A percentile compares a stretch with the other conserved stretches of the same genome.
These are phyloP conservation scores for Amphichorda felina DNA, from an alignment of 2,329 filamentous ascomycete species.

Conservation along the genomic window DNA sequence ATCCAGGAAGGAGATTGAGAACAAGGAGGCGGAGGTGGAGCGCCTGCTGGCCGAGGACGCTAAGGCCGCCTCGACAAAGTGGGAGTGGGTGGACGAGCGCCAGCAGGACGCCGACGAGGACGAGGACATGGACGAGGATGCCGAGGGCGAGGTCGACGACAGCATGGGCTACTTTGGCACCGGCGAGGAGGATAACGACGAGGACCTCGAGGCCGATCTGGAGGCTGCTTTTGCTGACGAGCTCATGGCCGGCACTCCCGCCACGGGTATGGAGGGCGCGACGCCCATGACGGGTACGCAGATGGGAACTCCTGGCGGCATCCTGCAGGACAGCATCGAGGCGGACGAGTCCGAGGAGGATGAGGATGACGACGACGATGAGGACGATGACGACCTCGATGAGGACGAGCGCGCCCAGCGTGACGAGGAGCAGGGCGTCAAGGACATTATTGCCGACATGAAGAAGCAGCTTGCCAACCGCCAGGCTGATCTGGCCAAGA, in stretches of 20 bases:
- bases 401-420: constrained; percentile 37
- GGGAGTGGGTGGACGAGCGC: constrained; percentile 51
- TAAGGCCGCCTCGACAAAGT: constrained; percentile 45
- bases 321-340: constrained; percentile 32
- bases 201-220: constrained; percentile 42
- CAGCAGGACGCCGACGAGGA: constrained; percentile 26
- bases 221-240: constrained; percentile 33
- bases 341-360: constrained; percentile 21
- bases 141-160: constrained; percentile 33
- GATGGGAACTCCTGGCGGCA: constrained; percentile 27
- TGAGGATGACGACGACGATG: constrained; percentile 39
- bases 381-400: constrained; percentile 41
- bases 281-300: constrained; percentile 33
- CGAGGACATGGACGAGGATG: constrained; percentile 41
- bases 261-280: constrained; percentile 24
- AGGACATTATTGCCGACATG: constrained; percentile 41
- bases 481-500: constrained; percentile 29
- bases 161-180: constrained; percentile 20
- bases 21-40: constrained; percentile 71
- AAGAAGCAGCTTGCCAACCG: constrained; percentile 35
- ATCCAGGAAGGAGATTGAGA: constrained; percentile 72
- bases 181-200: constrained; percentile 14
- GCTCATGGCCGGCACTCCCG: constrained; percentile 25
- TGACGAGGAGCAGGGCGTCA: constrained; percentile 40
- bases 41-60: constrained; percentile 60